Conservation (phyloP, 2,329 filamentous ascomycete genomes). For the Sporothrix curviconia region DNA sequence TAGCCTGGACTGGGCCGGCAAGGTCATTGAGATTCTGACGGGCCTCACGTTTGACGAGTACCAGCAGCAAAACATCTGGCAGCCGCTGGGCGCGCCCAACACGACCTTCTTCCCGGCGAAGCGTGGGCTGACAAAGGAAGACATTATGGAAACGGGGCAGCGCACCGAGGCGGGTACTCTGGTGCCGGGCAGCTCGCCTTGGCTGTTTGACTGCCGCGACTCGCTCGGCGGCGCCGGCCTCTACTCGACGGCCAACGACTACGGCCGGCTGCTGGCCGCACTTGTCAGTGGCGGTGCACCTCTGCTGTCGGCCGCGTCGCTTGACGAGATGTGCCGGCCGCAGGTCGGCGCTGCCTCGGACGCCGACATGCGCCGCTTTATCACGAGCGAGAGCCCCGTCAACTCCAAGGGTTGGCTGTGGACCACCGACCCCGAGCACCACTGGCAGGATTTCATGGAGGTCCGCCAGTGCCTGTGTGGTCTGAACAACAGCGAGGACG, state of each 20-base stretch:
- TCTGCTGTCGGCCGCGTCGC: background rate
- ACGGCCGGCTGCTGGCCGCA: background rate
- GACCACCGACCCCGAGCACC: conserved; percentile 30
- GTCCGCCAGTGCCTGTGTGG: conserved; percentile 37
- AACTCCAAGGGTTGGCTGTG: conserved; percentile 22
- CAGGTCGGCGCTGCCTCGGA: background rate
- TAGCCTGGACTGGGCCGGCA: conserved; percentile 47
- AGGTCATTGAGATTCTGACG: conserved; percentile 42
- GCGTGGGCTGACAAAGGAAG: conserved; percentile 15
- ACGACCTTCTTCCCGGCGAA: conserved; percentile 35
- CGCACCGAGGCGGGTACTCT: conserved; percentile 23
- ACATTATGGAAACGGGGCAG: conserved; percentile 31
- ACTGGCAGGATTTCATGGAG: conserved; percentile 26
- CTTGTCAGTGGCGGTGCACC: background rate
- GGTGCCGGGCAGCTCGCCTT: background rate
- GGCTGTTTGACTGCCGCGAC: background rate
- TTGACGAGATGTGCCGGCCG: background rate
- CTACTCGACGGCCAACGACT: background rate
- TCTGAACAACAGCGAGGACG: conserved; percentile 30
- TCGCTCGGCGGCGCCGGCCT: background rate
- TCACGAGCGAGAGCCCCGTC: background rate
- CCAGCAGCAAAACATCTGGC: conserved; percentile 39
- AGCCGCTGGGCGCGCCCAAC: conserved; percentile 35
- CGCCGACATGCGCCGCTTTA: background rate
- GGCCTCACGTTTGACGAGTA: conserved; percentile 36